Evolutionary conservation across 768 basidiomycete species (phyloP).

Genomic region (Lentinula raphanica): DNA sequence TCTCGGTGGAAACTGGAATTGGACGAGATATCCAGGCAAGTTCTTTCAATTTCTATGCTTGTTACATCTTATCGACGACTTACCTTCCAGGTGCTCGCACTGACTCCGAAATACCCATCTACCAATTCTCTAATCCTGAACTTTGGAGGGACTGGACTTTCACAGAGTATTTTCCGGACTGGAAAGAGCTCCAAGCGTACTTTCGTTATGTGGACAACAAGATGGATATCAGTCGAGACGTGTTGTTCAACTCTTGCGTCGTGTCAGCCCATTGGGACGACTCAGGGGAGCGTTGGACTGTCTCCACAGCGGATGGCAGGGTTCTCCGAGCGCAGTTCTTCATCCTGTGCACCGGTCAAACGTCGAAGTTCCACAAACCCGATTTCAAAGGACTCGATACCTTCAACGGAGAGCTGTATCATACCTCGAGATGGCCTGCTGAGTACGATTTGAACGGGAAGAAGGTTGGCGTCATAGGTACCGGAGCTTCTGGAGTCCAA

Average conservation of each 20-base stretch:
- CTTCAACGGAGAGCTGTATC: conserved; percentile 2
- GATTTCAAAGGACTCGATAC: conserved; percentile 1
- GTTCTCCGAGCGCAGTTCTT: background rate
- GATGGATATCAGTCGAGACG: conserved; percentile 1
- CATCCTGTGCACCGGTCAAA: conserved; percentile 3
- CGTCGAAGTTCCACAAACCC: background rate
- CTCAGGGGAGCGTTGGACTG: background rate
- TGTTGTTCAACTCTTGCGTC: conserved; percentile 4
- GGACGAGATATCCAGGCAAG: background rate
- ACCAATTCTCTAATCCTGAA: conserved; percentile 5
- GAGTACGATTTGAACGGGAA: background rate
- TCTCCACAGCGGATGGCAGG: background rate
- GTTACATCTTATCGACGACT: too few species aligned
- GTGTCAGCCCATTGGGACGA: background rate
- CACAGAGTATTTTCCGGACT: background rate
- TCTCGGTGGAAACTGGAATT: conserved; percentile 4
- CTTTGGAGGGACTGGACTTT: background rate
- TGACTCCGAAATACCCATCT: conserved; percentile 3
- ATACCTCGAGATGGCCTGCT: conserved; percentile 2
- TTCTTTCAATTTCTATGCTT: too few species aligned
- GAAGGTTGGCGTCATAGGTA: conserved; percentile 7
- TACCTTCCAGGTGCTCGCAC: background rate
- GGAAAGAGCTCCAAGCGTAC: conserved; percentile 1
- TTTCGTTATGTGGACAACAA: conserved; percentile 4
- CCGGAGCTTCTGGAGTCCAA: conserved; percentile 1